Conservation (phyloP, 139 green algal species). For the Protoeuglena noctilucae region DNA sequence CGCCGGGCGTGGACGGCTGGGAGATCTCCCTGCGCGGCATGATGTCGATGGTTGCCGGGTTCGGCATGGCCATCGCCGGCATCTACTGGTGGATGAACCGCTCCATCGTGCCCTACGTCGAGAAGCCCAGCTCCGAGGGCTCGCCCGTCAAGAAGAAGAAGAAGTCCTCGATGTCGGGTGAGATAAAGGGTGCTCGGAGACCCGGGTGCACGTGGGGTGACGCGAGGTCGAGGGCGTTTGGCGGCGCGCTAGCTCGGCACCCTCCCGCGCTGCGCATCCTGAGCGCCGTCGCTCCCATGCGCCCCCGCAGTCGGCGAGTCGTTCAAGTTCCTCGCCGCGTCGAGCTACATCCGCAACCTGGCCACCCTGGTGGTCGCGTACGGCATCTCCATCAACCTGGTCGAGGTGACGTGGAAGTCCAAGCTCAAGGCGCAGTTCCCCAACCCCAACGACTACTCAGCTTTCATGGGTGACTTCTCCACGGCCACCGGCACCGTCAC, state of each 20-base stretch:
- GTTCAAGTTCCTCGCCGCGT: conserved; percentile 83
- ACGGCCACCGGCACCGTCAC: conserved; percentile 69
- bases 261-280: too few species aligned
- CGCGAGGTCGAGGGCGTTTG: too few species aligned
- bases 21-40: conserved; percentile 83
- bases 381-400: conserved; percentile 97
- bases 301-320: conserved; percentile 83
- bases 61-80: conserved; percentile 53
- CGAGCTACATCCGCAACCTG: conserved; percentile 88
- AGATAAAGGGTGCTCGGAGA: too few species aligned
- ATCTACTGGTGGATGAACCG: conserved; percentile 79
- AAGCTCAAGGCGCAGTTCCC: conserved; percentile 99
- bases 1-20: conserved; percentile 89
- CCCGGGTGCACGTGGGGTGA: too few species aligned
- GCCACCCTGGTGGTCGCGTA: conserved; percentile 90
- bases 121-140: too few species aligned
- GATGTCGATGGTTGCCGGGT: conserved; percentile 88
- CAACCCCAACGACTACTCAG: conserved; percentile 88
- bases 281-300: too few species aligned
- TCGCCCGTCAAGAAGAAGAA: conserved; percentile 24
- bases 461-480: conserved; percentile 83
- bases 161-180: conserved; percentile 25
- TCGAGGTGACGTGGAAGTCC: conserved; percentile 98
- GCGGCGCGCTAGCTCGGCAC: too few species aligned
- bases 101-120: conserved; percentile 61